These are phyloP conservation scores for Karstenula rhodostoma DNA, from an alignment of 2,329 filamentous ascomycete genomes.

Conservation along the genomic window DNA sequence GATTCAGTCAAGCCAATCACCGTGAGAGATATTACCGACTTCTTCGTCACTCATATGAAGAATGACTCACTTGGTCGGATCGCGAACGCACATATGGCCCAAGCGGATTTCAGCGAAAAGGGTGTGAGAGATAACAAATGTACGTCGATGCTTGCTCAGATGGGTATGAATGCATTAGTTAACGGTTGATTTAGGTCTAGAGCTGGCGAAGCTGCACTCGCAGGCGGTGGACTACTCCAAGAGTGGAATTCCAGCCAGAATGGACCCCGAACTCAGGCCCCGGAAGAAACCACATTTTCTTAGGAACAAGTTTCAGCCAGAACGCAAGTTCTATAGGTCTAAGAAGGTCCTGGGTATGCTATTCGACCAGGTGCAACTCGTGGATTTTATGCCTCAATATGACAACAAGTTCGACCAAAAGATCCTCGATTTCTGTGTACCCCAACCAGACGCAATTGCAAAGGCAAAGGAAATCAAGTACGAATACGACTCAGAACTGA, in stretches of 20 bases:
- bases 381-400: slow-evolving; percentile 78
- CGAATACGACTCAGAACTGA: slow-evolving; percentile 79
- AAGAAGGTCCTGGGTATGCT: slow-evolving; percentile 77
- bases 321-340: slow-evolving; percentile 69
- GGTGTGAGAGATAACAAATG: slow-evolving; percentile 76
- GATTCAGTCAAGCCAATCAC: slow-evolving; percentile 70
- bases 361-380: slow-evolving; percentile 76
- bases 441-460: slow-evolving; percentile 63
- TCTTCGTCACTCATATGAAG: slow-evolving; percentile 94
- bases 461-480: slow-evolving; percentile 73
- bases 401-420: slow-evolving; percentile 77
- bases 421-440: slow-evolving; percentile 70
- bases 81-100: slow-evolving; percentile 81
- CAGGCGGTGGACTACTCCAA: slow-evolving; percentile 95
- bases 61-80: slow-evolving; percentile 83
- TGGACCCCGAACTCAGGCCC: slow-evolving; percentile 69
- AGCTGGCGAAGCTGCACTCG: slow-evolving; percentile 83
- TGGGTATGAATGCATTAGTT: background rate
- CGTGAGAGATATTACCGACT: slow-evolving; percentile 76
- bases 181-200: slow-evolving; percentile 58
- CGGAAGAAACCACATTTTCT: slow-evolving; percentile 84
- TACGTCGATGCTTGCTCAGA: slow-evolving; percentile 47
- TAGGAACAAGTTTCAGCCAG: slow-evolving; percentile 67
- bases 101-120: slow-evolving; percentile 68
- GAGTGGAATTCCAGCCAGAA: slow-evolving; percentile 78